Evolutionary conservation across 2,329 filamentous ascomycete genomes (phyloP).

Genomic region (Stagonosporopsis tanaceti): DNA sequence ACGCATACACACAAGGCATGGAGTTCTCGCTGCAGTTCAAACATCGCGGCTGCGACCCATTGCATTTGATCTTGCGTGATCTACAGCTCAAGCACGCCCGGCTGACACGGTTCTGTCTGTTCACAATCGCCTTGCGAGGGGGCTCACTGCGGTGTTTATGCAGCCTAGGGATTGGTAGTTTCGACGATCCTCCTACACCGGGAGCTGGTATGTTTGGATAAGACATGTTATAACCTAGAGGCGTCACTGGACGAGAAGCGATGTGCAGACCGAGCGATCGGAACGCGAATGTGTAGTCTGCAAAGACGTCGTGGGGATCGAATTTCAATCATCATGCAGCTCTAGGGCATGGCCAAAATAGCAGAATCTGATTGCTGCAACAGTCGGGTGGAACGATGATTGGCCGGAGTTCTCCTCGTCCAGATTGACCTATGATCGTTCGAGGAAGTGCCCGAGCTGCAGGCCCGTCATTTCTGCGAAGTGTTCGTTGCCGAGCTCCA

Average conservation of each 20-base stretch:
- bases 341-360: constrained; percentile 5
- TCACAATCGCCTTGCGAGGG: constrained; percentile 17
- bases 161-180: constrained; percentile 40
- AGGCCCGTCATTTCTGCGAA: not conserved
- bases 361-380: constrained; percentile 12
- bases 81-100: constrained; percentile 48
- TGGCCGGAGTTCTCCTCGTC: not conserved
- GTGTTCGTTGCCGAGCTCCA: not conserved
- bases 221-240: constrained; percentile 3
- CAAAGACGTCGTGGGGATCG: constrained; percentile 4
- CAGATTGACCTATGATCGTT: constrained; percentile 7
- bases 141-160: constrained; percentile 28
- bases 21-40: constrained; percentile 42
- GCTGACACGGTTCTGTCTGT: constrained; percentile 31
- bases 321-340: not conserved
- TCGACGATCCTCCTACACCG: constrained; percentile 16
- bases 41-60: constrained; percentile 45
- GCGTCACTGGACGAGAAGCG: not conserved
- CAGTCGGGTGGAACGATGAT: not conserved
- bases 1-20: constrained; percentile 43
- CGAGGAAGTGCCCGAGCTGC: not conserved
- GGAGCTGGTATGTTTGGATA: constrained; percentile 2
- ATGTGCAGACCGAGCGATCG: constrained; percentile 5
- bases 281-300: constrained; percentile 10
- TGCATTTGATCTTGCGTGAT: constrained; percentile 50